Percentiles rank a stretch among this genome's conserved stretches.
These are phyloP conservation scores for Fragaria nilgerrensis DNA, from an alignment of 306 rosid genomes.

Conservation along the genomic window DNA sequence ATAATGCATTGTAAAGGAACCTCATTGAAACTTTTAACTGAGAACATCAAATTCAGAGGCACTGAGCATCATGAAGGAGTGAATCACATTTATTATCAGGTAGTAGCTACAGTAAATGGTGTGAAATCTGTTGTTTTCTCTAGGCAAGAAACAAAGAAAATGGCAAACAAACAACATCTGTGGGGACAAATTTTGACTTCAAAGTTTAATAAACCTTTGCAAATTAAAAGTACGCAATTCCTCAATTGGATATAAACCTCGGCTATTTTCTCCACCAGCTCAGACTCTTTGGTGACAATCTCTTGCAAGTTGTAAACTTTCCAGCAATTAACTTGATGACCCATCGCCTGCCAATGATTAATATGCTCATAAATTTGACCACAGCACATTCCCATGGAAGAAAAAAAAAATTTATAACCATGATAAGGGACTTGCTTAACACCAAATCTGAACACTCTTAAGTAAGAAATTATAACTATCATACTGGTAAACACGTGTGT, in stretches of 20 bases:
- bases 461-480: background rate
- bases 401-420: background rate
- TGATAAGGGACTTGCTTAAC: background rate
- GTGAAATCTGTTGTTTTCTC: constrained; percentile 4
- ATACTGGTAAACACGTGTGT: constrained; percentile 1
- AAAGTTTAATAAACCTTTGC: constrained; percentile 28
- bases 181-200: constrained; percentile 9
- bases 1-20: background rate
- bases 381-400: constrained; percentile 12
- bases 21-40: background rate
- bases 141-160: background rate
- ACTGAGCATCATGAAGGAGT: background rate
- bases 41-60: background rate
- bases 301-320: constrained; percentile 58
- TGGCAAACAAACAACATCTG: background rate
- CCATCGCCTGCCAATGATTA: constrained; percentile 72
- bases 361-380: constrained; percentile 27
- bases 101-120: background rate
- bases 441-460: background rate
- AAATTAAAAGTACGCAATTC: constrained; percentile 44
- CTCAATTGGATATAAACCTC: constrained; percentile 67
- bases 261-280: constrained; percentile 90
- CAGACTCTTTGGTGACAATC: constrained; percentile 80
- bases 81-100: background rate
- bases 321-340: constrained; percentile 74